Percentiles rank a stretch among this genome's conserved stretches.
These are phyloP conservation scores for Penicillium sp. DNA, from an alignment of 2,329 filamentous ascomycete genomes.

Conservation along the genomic window DNA sequence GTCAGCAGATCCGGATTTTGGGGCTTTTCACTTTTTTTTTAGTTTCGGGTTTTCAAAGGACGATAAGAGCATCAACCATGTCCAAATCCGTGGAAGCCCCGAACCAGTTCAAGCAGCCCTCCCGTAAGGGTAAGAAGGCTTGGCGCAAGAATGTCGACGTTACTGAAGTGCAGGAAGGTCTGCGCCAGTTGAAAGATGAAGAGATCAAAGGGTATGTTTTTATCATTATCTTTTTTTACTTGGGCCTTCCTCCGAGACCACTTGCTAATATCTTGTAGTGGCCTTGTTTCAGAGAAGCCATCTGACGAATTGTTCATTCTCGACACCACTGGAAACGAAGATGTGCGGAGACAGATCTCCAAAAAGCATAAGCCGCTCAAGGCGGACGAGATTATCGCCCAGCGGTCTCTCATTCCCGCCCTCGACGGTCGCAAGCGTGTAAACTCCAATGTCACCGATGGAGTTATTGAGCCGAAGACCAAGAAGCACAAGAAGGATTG, in stretches of 20 bases:
- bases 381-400: constrained; percentile 85
- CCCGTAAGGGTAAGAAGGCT: constrained; percentile 95
- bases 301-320: constrained; percentile 83
- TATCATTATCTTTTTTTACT: neutral
- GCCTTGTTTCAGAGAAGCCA: constrained; percentile 78
- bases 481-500: constrained; percentile 79
- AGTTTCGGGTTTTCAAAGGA: constrained; percentile 20
- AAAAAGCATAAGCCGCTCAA: constrained; percentile 77
- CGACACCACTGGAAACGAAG: constrained; percentile 70
- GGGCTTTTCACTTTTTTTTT: constrained; percentile 27
- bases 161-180: constrained; percentile 76
- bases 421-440: constrained; percentile 76
- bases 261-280: constrained; percentile 53
- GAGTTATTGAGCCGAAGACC: constrained; percentile 62
- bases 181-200: constrained; percentile 82
- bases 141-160: constrained; percentile 99
- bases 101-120: constrained; percentile 81
- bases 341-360: constrained; percentile 64
- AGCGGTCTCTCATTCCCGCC: constrained; percentile 77
- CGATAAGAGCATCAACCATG: constrained; percentile 31
- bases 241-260: neutral
- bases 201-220: constrained; percentile 75
- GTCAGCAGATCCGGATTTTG: constrained; percentile 34
- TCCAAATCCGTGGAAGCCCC: constrained; percentile 57
- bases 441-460: constrained; percentile 69